Percentiles rank a stretch among this genome's conserved stretches.
phyloP scores from a whole-genome alignment of 1,284 basidiomycete species.

The Trichosporon inkin region DNA sequence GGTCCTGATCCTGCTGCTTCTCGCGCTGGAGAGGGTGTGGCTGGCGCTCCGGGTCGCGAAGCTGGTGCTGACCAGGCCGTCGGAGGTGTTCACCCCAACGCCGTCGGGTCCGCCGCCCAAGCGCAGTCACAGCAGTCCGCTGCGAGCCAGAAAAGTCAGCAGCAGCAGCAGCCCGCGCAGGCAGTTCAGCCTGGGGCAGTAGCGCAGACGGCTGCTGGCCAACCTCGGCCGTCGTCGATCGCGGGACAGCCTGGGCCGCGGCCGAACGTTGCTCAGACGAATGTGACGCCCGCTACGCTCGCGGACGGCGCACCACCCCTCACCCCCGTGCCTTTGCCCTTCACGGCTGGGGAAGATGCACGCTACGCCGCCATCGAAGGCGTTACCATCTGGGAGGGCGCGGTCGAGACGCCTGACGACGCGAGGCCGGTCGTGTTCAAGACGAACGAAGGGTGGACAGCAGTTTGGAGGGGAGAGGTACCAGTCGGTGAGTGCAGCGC shows the following conservation, averaged over 20 bases:
- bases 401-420: constrained; percentile 38
- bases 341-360: constrained; percentile 62
- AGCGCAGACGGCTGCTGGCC: constrained; percentile 23
- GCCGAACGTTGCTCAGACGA: neutral
- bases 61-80: neutral
- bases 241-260: neutral
- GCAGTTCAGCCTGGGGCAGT: neutral
- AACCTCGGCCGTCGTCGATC: constrained; percentile 22
- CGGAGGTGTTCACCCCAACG: neutral
- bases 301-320: constrained; percentile 23
- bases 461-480: constrained; percentile 67
- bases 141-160: neutral
- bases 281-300: neutral
- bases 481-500: constrained; percentile 66
- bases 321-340: constrained; percentile 45
- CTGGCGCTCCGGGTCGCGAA: neutral
- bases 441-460: constrained; percentile 64
- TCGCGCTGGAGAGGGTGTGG: neutral
- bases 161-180: neutral
- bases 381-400: constrained; percentile 58
- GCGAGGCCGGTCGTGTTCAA: constrained; percentile 53
- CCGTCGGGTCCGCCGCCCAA: neutral
- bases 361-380: constrained; percentile 73
- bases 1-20: neutral
- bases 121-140: neutral